Base-by-base conservation (phyloP, 108 stramenopile species). In the Conticribra guillardii region DNA sequence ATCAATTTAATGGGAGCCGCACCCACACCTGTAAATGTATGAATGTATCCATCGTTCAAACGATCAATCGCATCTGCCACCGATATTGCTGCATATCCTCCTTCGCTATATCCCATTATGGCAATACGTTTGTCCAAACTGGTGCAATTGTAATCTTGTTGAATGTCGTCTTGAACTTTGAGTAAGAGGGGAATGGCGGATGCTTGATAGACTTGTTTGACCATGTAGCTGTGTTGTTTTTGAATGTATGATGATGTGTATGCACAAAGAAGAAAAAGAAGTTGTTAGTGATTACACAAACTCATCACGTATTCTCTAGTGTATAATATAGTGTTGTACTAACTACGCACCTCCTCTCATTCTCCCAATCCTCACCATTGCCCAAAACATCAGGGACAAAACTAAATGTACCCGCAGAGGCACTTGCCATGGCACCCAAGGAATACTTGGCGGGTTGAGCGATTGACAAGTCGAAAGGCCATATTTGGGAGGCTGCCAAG, bases 171-270 rank as follows among this genome's bases (percentile, higher is more conserved):
- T 28, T 48, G 44, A 16, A 50, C 3, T 34, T 63, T 63, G 7
- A 63, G 44, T 1, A 63, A n/a, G 19, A 63, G 46, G 16, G 62
- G 62, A 16, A 63, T 50, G 24, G 62, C 23, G 15, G 62, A 63
- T 47, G 62, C 62, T 30, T 46, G 7, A 50, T 63, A 63, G 3
- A 63, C 45, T 11, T 24, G 19, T 30, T 28, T 50, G 44, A 63
- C 62, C 3, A n/a, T 14, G 45, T 63, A 63, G 62, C 62, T 63
- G 37, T n/a, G n/a, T n/a, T n/a, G n/a, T n/a, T n/a, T n/a, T n/a
- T n/a, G n/a, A n/a, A n/a, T n/a, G n/a, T n/a, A n/a, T n/a, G n/a
- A n/a, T n/a, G n/a, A n/a, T n/a, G n/a, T n/a, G n/a, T n/a, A n/a
- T n/a, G n/a, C n/a, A n/a, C n/a, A n/a, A n/a, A n/a, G n/a, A n/a